Percentiles rank a stretch among this genome's conserved stretches.
These are phyloP conservation scores for Penicilliopsis zonata DNA, from an alignment of 495 filamentous ascomycete species.

Conservation along the genomic window DNA sequence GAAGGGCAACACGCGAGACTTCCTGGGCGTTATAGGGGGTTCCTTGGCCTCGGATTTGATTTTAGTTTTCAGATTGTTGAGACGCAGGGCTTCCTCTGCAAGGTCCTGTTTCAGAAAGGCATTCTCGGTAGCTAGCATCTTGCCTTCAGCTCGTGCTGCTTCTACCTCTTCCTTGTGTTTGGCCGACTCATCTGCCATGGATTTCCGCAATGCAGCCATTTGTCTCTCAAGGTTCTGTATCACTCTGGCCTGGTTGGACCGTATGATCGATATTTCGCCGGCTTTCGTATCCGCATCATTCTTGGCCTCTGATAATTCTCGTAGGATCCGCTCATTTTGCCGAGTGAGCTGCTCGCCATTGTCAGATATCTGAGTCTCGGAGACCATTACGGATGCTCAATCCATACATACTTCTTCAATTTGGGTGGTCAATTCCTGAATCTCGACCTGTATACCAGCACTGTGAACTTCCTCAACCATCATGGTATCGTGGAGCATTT, in stretches of 20 bases:
- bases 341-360: slow-evolving; percentile 33
- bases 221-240: slow-evolving; percentile 44
- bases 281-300: slow-evolving; percentile 38
- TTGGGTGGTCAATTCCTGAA: slow-evolving; percentile 3
- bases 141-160: slow-evolving; percentile 39
- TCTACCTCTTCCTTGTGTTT: slow-evolving; percentile 47
- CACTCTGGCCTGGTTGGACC: slow-evolving; percentile 46
- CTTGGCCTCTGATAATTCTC: slow-evolving; percentile 37
- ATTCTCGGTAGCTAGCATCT: slow-evolving; percentile 51
- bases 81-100: slow-evolving; percentile 41
- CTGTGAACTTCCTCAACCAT: slow-evolving; percentile 1
- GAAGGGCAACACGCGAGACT: slow-evolving; percentile 38
- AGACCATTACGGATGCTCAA: neutral
- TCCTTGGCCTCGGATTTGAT: slow-evolving; percentile 21
- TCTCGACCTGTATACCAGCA: neutral
- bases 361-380: neutral
- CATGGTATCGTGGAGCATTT: neutral
- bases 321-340: slow-evolving; percentile 36
- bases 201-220: slow-evolving; percentile 37
- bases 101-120: slow-evolving; percentile 55
- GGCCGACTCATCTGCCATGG: slow-evolving; percentile 41
- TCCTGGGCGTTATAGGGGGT: slow-evolving; percentile 45
- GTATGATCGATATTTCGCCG: slow-evolving; percentile 58
- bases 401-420: slow-evolving; percentile 6
- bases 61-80: slow-evolving; percentile 34